Evolutionary conservation across 169 alveolate genomes (phyloP).

Genomic region (Cryptosporidium andersoni): DNA sequence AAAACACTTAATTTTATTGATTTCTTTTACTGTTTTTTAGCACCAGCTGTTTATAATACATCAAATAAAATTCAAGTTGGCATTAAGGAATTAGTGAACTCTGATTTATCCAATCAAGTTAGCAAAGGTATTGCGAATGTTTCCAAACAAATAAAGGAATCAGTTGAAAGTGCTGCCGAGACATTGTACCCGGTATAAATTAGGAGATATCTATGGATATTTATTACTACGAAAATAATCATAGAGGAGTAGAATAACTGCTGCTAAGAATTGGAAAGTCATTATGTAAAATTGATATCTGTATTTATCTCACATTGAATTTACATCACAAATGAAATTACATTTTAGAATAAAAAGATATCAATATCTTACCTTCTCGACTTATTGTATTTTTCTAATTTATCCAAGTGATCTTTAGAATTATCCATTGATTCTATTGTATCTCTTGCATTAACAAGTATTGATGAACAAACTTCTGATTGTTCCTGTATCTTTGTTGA

Average conservation of each 20-base stretch:
- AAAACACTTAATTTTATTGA: neutral
- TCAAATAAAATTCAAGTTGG: constrained; percentile 36
- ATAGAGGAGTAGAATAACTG: constrained; percentile 11
- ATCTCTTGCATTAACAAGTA: constrained; percentile 22
- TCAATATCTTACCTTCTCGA: constrained; percentile 23
- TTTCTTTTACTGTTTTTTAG: constrained; percentile 1
- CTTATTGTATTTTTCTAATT: constrained; percentile 6
- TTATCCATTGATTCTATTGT: constrained; percentile 39
- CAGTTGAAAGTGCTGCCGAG: constrained; percentile 41
- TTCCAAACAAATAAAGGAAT: constrained; percentile 52
- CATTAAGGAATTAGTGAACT: constrained; percentile 17
- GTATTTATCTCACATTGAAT: neutral
- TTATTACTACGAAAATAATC: constrained; percentile 30
- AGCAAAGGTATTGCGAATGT: constrained; percentile 12
- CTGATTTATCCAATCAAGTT: constrained; percentile 56
- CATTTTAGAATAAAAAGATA: too few species aligned
- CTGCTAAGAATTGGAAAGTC: constrained; percentile 36
- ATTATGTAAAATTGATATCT: constrained; percentile 28
- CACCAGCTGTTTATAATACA: constrained; percentile 47
- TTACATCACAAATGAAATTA: neutral
- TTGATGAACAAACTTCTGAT: constrained; percentile 42
- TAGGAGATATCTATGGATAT: constrained; percentile 13
- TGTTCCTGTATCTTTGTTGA: constrained; percentile 59
- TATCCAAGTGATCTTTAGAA: constrained; percentile 10
- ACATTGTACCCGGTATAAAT: constrained; percentile 44